Evolutionary conservation across 371 early-diverging fungal genomes (phyloP), one percentile per base, ranked within the genome.

Genomic region (Saksenaea oblongispora): DNA sequence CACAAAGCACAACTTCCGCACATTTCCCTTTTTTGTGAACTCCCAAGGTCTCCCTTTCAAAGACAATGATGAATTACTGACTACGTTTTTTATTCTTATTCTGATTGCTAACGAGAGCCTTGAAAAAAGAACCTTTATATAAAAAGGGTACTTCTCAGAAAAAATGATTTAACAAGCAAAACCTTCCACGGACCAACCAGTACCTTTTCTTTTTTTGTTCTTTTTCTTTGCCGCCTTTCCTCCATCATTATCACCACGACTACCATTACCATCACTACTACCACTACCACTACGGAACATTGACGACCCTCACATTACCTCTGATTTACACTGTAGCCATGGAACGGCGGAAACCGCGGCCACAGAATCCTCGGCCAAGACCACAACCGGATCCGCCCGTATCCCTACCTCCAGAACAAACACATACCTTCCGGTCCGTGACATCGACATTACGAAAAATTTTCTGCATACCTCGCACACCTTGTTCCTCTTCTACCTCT

Each of bases 341-440:
- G 51, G 51, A 47, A 10, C 22, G 51, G 18, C 51, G 51, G 24
- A 47, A 22, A 22, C 51, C 51, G 22, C n/a, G 51, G 24, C 51
- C 51, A 47, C 51, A 47, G 27, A 47, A 47, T 47, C 51, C 51
- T 22, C 51, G 51, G 11, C 51, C 51, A 17, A 47, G 51, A 47
- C 51, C 51, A 22, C 51, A 47, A 11, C 51, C 51, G 11, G 51
- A 47, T 8, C 51, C 51, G 22, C 51, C 51, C 24, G 22, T 47
- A 11, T 47, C 51, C 8, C n/a, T n/a, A n/a, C n/a, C n/a, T n/a
- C n/a, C n/a, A n/a, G n/a, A n/a, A n/a, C n/a, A n/a, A n/a, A n/a
- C n/a, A n/a, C n/a, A 10, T 18, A 18, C 51, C 27, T 47, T 47
- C 11, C 22, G 22, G 10, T 47, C 22, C 24, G 51, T 47, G 8